Conservation (phyloP, 257 asterid genomes). For the Lycium ferocissimum region DNA sequence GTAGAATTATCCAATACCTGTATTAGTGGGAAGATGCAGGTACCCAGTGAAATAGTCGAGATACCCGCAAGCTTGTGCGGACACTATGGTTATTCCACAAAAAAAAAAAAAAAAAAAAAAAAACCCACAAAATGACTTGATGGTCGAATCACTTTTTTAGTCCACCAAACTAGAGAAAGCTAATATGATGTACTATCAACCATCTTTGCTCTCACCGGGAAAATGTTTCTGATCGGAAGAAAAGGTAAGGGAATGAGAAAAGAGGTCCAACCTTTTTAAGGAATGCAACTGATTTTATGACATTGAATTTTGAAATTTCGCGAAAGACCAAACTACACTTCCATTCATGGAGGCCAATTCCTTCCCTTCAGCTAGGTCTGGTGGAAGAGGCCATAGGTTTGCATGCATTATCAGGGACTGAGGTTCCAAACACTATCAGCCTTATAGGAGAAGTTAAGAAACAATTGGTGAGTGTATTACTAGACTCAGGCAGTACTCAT, state of each 20-base stretch:
- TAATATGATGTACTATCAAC: background rate
- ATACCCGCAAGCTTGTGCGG: background rate
- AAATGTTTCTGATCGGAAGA: background rate
- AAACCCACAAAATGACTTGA: background rate
- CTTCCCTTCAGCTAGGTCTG: background rate
- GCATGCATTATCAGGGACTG: no score
- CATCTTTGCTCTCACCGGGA: background rate
- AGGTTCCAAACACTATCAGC: no score
- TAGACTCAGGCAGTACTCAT: no score
- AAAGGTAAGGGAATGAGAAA: conserved; percentile 10
- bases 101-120: background rate
- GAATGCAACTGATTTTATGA: background rate
- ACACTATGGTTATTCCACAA: background rate
- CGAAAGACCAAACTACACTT: background rate
- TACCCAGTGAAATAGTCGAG: background rate
- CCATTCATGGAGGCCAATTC: conserved; percentile 19
- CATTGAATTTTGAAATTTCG: background rate
- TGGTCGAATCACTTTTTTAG: background rate
- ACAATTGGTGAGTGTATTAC: no score
- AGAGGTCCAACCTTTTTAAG: background rate
- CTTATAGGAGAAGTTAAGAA: no score
- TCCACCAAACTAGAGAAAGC: background rate
- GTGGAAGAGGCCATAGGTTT: no score
- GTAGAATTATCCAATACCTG: background rate
- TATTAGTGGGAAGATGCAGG: background rate